Evolutionary conservation across 2,329 filamentous ascomycete genomes (phyloP), one percentile per base, ranked within the genome.

Genomic region (Calonectria pseudoreteaudii): DNA sequence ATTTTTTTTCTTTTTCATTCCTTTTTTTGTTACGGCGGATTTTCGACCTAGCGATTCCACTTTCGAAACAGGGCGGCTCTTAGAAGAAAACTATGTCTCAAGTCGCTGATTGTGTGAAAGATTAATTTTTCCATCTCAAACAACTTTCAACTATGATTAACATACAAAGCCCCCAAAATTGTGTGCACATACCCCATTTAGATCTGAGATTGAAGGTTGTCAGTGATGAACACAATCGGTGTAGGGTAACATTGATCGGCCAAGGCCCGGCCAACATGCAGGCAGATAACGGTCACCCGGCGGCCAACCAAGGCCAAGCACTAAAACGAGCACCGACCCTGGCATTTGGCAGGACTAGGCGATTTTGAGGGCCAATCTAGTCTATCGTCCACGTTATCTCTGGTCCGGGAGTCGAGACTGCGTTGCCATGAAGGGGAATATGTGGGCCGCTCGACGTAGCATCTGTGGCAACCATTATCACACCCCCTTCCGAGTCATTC

Each of bases 221-320:
- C 10, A 47, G 44, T n/a, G 44, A 18, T 47, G 44, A 47, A 23
- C 20, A 4, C 44, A 23, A n/a, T 3, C 9, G 11, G n/a, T 60
- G n/a, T 62, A 62, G 56, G 56, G 56, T 62, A 62, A 38, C 56
- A 26, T 18, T n/a, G n/a, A 28, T 41, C 56, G 56, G 56, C 56
- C 56, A 62, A 62, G 56, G 20, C 7, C 34, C 56, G 56, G 56
- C 56, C 56, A 62, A 62, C 13, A 31, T 11, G n/a, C 20, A 41
- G 23, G 6, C 14, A 28, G 56, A 62, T 62, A 62, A 41, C 56
- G 11, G 52, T 36, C 56, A 41, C 20, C 56, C 7, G 36, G 23
- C 56, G 56, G 56, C 56, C 56, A 62, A 62, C 56, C n/a, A 41
- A 41, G 56, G 56, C 56, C 56, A 62, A 41, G 56, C 36, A 26